These are phyloP conservation scores for Musa troglodytarum DNA, from an alignment of 176 grass and related monocot species.

Conservation along the genomic window DNA sequence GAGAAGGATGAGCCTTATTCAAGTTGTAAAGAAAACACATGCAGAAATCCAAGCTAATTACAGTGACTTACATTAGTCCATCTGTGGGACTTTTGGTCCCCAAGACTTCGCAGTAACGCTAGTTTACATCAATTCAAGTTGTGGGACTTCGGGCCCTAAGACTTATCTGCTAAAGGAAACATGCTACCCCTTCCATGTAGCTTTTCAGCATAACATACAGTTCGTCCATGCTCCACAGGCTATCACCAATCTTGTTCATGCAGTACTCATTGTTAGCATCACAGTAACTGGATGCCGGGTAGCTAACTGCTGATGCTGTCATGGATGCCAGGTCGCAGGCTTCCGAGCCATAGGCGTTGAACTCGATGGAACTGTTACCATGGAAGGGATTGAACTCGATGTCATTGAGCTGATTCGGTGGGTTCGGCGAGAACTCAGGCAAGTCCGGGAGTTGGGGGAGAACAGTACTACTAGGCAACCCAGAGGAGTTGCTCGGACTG, in stretches of 20 bases:
- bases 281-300: not conserved
- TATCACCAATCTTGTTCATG: not conserved
- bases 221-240: not conserved
- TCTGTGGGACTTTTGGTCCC: no score
- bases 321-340: not conserved
- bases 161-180: not conserved
- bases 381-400: not conserved
- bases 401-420: not conserved
- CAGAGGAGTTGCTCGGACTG: not conserved
- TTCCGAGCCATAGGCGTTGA: not conserved
- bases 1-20: no score
- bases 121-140: not conserved
- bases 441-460: not conserved
- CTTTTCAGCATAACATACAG: conserved; percentile 1
- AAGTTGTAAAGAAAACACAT: not conserved
- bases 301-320: not conserved
- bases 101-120: no score
- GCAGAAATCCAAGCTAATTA: not conserved
- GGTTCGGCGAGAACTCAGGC: not conserved
- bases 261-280: not conserved
- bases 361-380: not conserved
- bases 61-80: not conserved
- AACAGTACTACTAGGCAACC: not conserved
- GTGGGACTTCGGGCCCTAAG: no score
- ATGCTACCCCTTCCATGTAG: conserved; percentile 5